These are phyloP conservation scores for Xylaria bambusicola DNA, from an alignment of 495 filamentous ascomycete genomes.

Conservation along the genomic window DNA sequence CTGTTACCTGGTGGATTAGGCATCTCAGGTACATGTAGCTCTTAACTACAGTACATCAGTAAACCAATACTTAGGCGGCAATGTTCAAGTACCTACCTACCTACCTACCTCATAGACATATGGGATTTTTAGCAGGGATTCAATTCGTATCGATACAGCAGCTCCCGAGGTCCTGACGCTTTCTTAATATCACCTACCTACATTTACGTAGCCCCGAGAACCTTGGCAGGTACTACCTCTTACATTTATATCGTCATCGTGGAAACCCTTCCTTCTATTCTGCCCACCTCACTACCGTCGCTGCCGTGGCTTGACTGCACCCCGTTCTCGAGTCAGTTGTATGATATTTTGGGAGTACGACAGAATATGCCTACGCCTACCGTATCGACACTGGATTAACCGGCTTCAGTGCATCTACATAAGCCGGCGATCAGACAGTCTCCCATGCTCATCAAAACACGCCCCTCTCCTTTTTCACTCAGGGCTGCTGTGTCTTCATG, in stretches of 20 bases:
- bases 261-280: neutral
- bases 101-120: too few species aligned
- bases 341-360: neutral
- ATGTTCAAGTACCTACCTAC: too few species aligned
- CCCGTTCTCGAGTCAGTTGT: neutral
- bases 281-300: neutral
- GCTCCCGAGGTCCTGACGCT: too few species aligned
- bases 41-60: too few species aligned
- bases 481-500: conserved; percentile 16
- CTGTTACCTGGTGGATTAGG: too few species aligned
- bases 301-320: neutral
- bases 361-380: conserved; percentile 10
- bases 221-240: too few species aligned
- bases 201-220: too few species aligned
- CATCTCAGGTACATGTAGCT: too few species aligned
- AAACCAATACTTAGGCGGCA: too few species aligned
- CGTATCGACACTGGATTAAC: neutral
- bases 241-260: neutral
- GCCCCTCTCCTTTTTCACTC: conserved; percentile 8
- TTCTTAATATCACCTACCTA: too few species aligned
- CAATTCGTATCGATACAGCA: too few species aligned
- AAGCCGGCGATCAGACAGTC: neutral
- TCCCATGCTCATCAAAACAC: conserved; percentile 8
- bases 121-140: too few species aligned
- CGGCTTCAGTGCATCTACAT: conserved; percentile 6